Evolutionary conservation across 352 stramenopile genomes (phyloP).

Genomic region (Phytophthora aleatoria): DNA sequence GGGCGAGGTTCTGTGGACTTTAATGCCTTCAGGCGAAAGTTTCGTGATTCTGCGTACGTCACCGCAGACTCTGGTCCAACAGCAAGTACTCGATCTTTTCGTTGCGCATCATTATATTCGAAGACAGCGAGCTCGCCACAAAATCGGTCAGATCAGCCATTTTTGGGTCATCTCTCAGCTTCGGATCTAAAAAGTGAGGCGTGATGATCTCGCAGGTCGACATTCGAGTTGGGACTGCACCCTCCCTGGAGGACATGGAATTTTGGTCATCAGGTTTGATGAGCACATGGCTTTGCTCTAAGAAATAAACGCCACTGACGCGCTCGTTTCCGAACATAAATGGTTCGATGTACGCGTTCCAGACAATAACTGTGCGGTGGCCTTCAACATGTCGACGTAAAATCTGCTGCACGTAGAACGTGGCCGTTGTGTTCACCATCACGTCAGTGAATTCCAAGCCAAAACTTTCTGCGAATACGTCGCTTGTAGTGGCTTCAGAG

Average conservation of each 20-base stretch:
- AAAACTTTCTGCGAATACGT: conserved; percentile 56
- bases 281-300: conserved; percentile 59
- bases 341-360: conserved; percentile 52
- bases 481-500: conserved; percentile 16
- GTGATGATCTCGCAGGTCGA: conserved; percentile 52
- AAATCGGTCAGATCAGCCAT: conserved; percentile 45
- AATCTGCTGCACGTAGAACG: conserved; percentile 57
- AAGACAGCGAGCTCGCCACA: conserved; percentile 32
- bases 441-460: conserved; percentile 46
- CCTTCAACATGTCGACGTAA: conserved; percentile 50
- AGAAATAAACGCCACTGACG: conserved; percentile 39
- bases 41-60: neutral
- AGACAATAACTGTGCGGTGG: conserved; percentile 60
- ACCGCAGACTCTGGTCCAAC: conserved; percentile 12
- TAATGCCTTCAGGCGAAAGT: too few relatives aligned
- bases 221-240: conserved; percentile 22
- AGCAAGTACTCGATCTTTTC: conserved; percentile 50
- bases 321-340: conserved; percentile 50
- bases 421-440: conserved; percentile 43
- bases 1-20: too few relatives aligned
- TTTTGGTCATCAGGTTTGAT: conserved; percentile 34
- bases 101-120: conserved; percentile 33
- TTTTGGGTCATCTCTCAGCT: conserved; percentile 26
- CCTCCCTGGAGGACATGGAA: neutral
- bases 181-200: conserved; percentile 41